phyloP scores from a whole-genome alignment of 2,329 filamentous ascomycete genomes.

The Talaromyces sp. region DNA sequence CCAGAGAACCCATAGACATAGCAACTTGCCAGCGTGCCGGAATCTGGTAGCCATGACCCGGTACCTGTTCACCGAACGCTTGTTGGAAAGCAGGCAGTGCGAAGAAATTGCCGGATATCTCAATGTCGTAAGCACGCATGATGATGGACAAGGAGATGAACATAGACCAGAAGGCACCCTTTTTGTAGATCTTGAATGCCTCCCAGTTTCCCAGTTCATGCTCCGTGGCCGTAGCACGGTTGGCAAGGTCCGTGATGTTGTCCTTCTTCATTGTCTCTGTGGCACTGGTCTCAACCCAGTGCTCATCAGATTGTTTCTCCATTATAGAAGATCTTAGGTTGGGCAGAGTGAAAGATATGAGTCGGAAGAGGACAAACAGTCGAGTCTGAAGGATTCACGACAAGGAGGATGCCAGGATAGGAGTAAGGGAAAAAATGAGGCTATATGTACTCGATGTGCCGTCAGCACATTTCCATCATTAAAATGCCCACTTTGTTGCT shows the following conservation, averaged over 20 bases:
- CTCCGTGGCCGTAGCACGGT: constrained; percentile 7
- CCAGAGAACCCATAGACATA: constrained; percentile 52
- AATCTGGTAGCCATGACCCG: constrained; percentile 37
- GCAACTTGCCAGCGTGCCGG: constrained; percentile 50
- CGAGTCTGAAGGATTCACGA: no score
- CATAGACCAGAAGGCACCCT: constrained; percentile 30
- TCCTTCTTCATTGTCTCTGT: not conserved
- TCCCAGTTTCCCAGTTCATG: constrained; percentile 17
- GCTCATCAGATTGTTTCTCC: not conserved
- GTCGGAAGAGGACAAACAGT: no score
- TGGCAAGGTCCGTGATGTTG: not conserved
- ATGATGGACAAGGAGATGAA: constrained; percentile 43
- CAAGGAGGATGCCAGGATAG: no score
- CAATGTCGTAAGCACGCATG: constrained; percentile 52
- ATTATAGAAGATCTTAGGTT: no score
- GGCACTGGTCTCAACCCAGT: no score
- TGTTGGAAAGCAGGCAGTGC: constrained; percentile 42
- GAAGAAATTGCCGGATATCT: constrained; percentile 47
- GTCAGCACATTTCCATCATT: no score
- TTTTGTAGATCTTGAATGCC: constrained; percentile 19
- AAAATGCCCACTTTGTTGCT: no score
- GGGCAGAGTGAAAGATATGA: no score
- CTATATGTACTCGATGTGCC: no score
- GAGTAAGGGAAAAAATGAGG: no score
- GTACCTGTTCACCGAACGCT: constrained; percentile 26